These are phyloP conservation scores for Penicilliopsis zonata DNA, from an alignment of 495 filamentous ascomycete species.

Conservation along the genomic window DNA sequence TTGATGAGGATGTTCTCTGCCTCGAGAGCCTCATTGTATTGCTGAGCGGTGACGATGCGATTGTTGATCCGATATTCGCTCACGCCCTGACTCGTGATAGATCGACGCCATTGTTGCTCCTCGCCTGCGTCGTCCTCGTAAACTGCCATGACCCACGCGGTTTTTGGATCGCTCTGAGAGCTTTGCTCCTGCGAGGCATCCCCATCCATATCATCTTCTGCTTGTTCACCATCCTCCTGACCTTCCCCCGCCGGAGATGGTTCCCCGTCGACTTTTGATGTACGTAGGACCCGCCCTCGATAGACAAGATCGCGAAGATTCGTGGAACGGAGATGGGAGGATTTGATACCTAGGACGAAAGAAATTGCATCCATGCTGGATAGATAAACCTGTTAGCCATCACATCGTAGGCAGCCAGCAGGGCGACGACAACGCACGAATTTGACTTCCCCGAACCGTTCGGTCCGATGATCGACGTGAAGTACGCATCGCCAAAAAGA, in stretches of 20 bases:
- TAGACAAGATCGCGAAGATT: constrained; percentile 93
- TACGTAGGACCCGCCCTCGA: constrained; percentile 84
- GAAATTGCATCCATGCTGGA: constrained; percentile 97
- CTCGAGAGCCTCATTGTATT: constrained; percentile 91
- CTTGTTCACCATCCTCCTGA: constrained; percentile 37
- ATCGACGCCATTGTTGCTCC: constrained; percentile 89
- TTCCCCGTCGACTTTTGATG: constrained; percentile 79
- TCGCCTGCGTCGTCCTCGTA: constrained; percentile 97
- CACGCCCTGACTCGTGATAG: constrained; percentile 74
- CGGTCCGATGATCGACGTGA: constrained; percentile 97
- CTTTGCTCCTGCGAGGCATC: constrained; percentile 40
- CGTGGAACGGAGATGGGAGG: constrained; percentile 88
- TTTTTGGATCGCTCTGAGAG: constrained; percentile 65
- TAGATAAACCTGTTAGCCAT: neutral
- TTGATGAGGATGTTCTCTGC: constrained; percentile 95
- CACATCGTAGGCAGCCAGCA: neutral
- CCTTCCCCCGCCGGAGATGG: constrained; percentile 53
- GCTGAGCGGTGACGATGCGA: constrained; percentile 69
- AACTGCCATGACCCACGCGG: constrained; percentile 97
- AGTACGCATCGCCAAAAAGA: constrained; percentile 95
- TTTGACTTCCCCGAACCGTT: constrained; percentile 99
- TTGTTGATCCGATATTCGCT: constrained; percentile 98
- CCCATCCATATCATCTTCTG: constrained; percentile 15
- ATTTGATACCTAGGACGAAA: constrained; percentile 97
- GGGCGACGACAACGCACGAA: constrained; percentile 49